phyloP scores from a whole-genome alignment of 2,329 filamentous ascomycete genomes.

The Aspergillus fischeri region DNA sequence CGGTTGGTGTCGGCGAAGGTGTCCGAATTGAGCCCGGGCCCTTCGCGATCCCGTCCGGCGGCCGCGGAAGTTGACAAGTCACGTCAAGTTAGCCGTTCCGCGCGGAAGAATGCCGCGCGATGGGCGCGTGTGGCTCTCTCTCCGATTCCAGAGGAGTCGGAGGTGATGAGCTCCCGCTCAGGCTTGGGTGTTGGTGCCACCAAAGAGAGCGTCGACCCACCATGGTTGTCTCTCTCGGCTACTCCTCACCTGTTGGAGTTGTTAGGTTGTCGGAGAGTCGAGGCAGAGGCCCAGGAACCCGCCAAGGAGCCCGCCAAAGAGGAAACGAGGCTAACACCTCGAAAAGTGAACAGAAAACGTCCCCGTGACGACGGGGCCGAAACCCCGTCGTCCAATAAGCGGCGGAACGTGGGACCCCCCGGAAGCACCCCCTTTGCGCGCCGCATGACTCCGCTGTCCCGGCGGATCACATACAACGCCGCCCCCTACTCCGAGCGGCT shows the following conservation, averaged over 20 bases:
- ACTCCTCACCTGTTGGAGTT: not conserved
- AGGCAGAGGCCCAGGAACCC: not conserved
- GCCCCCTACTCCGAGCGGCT: constrained; percentile 28
- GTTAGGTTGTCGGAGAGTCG: not conserved
- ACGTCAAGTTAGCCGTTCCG: not conserved
- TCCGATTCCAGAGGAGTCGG: constrained; percentile 12
- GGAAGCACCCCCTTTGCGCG: constrained; percentile 19
- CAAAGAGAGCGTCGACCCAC: not conserved
- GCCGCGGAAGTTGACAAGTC: constrained; percentile 3
- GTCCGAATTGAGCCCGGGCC: constrained; percentile 4
- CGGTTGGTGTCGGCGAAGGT: constrained; percentile 13
- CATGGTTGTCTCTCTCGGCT: not conserved
- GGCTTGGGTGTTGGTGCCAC: constrained; percentile 9
- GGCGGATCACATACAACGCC: constrained; percentile 12
- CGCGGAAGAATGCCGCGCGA: not conserved
- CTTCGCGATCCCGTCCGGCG: constrained; percentile 6
- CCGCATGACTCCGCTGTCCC: constrained; percentile 14
- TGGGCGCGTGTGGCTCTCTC: constrained; percentile 7
- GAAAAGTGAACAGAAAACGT: constrained; percentile 19
- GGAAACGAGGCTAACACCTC: constrained; percentile 10
- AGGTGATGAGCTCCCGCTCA: constrained; percentile 6
- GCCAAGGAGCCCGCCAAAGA: not conserved
- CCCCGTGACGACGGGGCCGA: constrained; percentile 11
- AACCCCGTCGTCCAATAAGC: constrained; percentile 19
- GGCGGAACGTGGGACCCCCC: constrained; percentile 19